A percentile compares a stretch with the other conserved stretches of the same genome.
These are phyloP conservation scores for Suhomyces taliae DNA, from an alignment of 1,139 yeast species.

Conservation along the genomic window DNA sequence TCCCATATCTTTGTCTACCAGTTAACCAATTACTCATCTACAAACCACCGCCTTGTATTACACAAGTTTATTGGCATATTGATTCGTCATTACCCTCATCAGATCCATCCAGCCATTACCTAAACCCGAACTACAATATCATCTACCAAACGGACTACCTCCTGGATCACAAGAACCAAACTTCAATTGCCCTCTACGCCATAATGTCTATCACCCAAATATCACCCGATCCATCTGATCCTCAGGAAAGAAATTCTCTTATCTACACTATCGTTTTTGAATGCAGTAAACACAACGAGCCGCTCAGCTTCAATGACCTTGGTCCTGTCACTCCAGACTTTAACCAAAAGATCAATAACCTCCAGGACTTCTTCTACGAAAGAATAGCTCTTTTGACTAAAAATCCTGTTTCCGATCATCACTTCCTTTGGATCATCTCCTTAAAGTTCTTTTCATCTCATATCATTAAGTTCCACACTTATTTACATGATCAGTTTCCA, in stretches of 20 bases:
- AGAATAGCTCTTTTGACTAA: conserved; percentile 15
- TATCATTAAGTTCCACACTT: conserved; percentile 13
- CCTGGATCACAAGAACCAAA: no score
- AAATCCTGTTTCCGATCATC: conserved; percentile 15
- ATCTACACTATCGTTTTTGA: conserved; percentile 5
- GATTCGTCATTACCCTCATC: no score
- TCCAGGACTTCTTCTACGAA: conserved; percentile 24
- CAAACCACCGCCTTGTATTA: no score
- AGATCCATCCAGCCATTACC: background rate
- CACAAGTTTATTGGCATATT: no score
- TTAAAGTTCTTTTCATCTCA: conserved; percentile 14
- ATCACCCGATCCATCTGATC: conserved; percentile 5
- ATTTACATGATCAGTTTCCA: conserved; percentile 11
- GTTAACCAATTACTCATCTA: no score
- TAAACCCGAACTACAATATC: no score
- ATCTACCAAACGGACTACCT: no score
- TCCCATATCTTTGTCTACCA: no score
- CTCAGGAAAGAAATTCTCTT: conserved; percentile 1
- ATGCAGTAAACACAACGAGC: conserved; percentile 2
- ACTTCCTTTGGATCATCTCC: conserved; percentile 22
- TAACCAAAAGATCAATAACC: conserved; percentile 15
- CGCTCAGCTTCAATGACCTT: conserved; percentile 1
- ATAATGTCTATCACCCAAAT: conserved; percentile 3
- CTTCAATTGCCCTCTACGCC: background rate
- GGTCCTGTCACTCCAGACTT: conserved; percentile 8